A percentile compares a stretch with the other conserved stretches of the same genome.
Evolutionary conservation across 2,329 filamentous ascomycete genomes (phyloP).

Genomic region (Nemania abortiva): DNA sequence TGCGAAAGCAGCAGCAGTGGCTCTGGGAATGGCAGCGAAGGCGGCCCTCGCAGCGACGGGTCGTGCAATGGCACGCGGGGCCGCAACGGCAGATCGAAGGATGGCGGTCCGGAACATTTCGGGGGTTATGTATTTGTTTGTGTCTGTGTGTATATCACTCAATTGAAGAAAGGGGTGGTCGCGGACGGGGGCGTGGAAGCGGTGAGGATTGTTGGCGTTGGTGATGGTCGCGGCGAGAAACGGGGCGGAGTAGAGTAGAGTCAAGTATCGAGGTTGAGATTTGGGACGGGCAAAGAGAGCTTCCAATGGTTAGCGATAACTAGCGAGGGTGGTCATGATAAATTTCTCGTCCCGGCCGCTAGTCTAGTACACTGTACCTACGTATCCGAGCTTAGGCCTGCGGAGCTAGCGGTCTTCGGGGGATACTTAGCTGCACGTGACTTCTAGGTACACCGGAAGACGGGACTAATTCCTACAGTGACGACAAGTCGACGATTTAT

Average conservation of each 20-base stretch:
- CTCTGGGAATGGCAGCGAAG: conserved; percentile 55
- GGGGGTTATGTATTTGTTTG: not conserved
- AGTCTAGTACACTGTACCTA: not conserved
- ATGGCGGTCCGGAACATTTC: conserved; percentile 92
- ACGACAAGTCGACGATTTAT: no score
- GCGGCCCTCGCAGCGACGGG: conserved; percentile 69
- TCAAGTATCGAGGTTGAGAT: conserved; percentile 24
- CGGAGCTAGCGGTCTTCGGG: conserved; percentile 44
- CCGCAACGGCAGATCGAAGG: conserved; percentile 78
- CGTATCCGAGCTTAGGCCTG: conserved; percentile 43
- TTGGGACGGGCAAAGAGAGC: conserved; percentile 32
- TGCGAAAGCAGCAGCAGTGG: conserved; percentile 63
- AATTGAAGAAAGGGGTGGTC: conserved; percentile 15
- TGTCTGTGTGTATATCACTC: conserved; percentile 2
- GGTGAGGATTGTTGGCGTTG: not conserved
- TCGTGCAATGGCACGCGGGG: conserved; percentile 67
- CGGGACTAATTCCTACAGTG: no score
- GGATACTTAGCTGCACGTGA: conserved; percentile 44
- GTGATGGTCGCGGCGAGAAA: conserved; percentile 17
- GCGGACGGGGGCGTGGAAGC: not conserved
- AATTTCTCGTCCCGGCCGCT: conserved; percentile 52
- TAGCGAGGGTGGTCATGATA: conserved; percentile 47
- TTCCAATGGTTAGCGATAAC: conserved; percentile 37
- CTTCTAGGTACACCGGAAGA: not conserved
- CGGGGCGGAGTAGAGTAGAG: conserved; percentile 20